Percentiles rank a stretch among this genome's conserved stretches.
These are phyloP conservation scores for Anacardium occidentale DNA, from an alignment of 345 rosid genomes.

Conservation along the genomic window DNA sequence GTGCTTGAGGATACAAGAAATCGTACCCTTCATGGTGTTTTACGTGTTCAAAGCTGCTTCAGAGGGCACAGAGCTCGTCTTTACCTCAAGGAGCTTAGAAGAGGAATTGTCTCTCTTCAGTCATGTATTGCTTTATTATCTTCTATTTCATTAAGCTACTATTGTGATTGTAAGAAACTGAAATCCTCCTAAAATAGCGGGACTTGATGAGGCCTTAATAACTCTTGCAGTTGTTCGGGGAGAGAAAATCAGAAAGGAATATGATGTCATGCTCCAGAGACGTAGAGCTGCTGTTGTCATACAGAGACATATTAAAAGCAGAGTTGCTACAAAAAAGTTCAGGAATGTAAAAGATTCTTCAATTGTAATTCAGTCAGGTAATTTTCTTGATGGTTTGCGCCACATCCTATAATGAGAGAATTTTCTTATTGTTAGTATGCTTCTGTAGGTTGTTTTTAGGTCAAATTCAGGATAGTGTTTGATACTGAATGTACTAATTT, in stretches of 20 bases:
- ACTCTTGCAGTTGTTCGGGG: slow-evolving; percentile 70
- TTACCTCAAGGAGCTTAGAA: slow-evolving; percentile 55
- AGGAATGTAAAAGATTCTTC: slow-evolving; percentile 54
- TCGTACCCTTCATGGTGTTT: slow-evolving; percentile 88
- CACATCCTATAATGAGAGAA: neutral
- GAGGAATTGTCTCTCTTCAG: slow-evolving; percentile 64
- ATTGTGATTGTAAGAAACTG: slow-evolving; percentile 9
- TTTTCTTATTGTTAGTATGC: slow-evolving; percentile 12
- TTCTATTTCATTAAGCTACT: slow-evolving; percentile 1
- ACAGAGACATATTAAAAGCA: slow-evolving; percentile 68
- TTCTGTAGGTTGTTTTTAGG: slow-evolving; percentile 8
- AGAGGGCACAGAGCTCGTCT: slow-evolving; percentile 91
- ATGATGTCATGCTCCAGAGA: slow-evolving; percentile 52
- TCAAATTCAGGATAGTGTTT: neutral
- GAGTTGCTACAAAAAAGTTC: slow-evolving; percentile 40
- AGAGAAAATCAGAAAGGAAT: slow-evolving; percentile 70
- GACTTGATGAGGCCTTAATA: slow-evolving; percentile 13
- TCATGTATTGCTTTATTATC: slow-evolving; percentile 58
- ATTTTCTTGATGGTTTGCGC: neutral
- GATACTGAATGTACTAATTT: neutral
- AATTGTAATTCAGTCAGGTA: slow-evolving; percentile 76
- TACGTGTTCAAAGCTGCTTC: slow-evolving; percentile 92
- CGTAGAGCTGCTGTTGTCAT: slow-evolving; percentile 83
- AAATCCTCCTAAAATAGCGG: neutral
- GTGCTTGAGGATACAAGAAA: slow-evolving; percentile 96